phyloP scores from a whole-genome alignment of 148 eudicot genomes.

The Rhododendron vialii region DNA sequence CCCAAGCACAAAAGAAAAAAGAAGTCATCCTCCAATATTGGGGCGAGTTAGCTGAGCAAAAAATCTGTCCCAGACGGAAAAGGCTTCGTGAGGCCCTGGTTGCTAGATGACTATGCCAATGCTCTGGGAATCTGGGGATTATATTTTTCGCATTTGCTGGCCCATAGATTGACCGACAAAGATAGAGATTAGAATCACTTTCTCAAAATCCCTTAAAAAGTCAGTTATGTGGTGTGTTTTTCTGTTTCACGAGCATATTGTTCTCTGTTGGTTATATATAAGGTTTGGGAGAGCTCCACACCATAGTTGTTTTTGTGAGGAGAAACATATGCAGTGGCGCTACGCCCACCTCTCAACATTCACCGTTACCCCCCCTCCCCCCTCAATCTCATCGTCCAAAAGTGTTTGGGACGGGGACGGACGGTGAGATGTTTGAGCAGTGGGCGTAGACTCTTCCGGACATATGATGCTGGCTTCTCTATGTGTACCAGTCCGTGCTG shows the following conservation, averaged over 20 bases:
- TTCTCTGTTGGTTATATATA: not conserved
- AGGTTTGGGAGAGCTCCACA: not conserved
- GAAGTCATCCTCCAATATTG: constrained; percentile 28
- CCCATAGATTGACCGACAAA: not conserved
- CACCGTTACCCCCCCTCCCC: no score
- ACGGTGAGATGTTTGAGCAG: no score
- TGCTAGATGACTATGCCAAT: not conserved
- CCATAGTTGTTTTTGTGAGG: not conserved
- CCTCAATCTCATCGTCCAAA: no score
- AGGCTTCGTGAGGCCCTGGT: not conserved
- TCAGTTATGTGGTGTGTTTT: not conserved
- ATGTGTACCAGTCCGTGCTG: not conserved
- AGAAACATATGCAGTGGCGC: not conserved
- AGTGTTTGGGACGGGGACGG: no score
- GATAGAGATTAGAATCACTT: not conserved
- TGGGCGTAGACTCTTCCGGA: no score
- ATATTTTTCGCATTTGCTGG: not conserved
- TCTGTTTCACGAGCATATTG: not conserved
- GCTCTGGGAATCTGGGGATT: not conserved
- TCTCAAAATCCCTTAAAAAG: not conserved
- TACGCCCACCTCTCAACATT: no score
- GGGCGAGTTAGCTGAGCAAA: constrained; percentile 22
- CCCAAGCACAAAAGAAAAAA: constrained; percentile 59
- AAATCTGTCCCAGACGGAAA: not conserved
- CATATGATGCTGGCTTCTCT: not conserved